Evolutionary conservation across 139 green algal species (phyloP).

Genomic region (Protoeuglena noctilucae): DNA sequence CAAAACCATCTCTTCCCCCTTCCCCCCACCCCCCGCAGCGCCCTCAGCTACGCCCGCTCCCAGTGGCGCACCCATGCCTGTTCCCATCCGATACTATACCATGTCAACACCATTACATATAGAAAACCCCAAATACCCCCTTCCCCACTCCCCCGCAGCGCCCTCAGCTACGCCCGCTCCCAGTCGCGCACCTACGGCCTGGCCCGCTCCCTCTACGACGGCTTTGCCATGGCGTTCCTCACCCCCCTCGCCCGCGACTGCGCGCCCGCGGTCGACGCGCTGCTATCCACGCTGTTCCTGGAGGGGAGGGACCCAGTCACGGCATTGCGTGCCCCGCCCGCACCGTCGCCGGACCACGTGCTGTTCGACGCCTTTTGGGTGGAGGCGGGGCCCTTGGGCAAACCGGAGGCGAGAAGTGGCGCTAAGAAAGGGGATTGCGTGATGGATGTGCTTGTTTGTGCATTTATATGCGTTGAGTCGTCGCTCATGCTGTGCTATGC

Average conservation of each 20-base stretch:
- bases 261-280: constrained; percentile 34
- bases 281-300: constrained; percentile 49
- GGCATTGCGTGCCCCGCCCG: neutral
- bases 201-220: constrained; percentile 75
- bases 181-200: constrained; percentile 68
- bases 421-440: no score
- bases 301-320: constrained; percentile 5
- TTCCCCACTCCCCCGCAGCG: no score
- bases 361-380: constrained; percentile 93
- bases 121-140: no score
- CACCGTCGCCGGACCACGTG: constrained; percentile 42
- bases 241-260: constrained; percentile 52
- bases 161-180: constrained; percentile 65
- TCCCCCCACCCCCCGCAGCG: no score
- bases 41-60: constrained; percentile 73
- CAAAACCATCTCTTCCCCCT: no score
- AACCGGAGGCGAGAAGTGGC: neutral
- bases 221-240: constrained; percentile 81
- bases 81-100: no score
- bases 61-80: no score
- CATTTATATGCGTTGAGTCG: no score
- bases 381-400: constrained; percentile 17
- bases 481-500: no score
- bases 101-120: no score
- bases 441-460: no score